These are phyloP conservation scores for Phytophthora kernoviae DNA, from an alignment of 352 stramenopile genomes.

Conservation along the genomic window DNA sequence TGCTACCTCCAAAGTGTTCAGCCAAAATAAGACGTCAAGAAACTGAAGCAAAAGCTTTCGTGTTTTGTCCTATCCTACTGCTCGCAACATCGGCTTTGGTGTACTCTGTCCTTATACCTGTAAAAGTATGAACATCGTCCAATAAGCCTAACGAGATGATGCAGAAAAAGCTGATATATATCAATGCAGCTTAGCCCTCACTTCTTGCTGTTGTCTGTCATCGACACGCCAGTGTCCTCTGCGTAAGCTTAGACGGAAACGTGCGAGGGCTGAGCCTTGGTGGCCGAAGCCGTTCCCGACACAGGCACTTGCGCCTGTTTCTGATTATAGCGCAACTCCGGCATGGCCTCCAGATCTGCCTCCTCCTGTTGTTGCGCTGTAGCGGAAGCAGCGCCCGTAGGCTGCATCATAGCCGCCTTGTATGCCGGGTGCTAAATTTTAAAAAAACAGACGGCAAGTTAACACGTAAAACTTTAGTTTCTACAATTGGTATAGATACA, in stretches of 20 bases:
- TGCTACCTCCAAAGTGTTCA: slow-evolving; percentile 18
- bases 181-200: slow-evolving; percentile 34
- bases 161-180: slow-evolving; percentile 41
- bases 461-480: slow-evolving; percentile 7
- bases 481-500: slow-evolving; percentile 9
- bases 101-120: no score
- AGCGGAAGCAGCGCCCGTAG: slow-evolving; percentile 28
- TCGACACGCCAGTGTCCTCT: slow-evolving; percentile 8
- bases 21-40: slow-evolving; percentile 20
- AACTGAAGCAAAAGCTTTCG: slow-evolving; percentile 14
- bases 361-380: slow-evolving; percentile 57
- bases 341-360: slow-evolving; percentile 73
- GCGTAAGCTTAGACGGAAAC: slow-evolving; percentile 55
- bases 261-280: slow-evolving; percentile 59
- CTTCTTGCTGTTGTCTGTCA: slow-evolving; percentile 16
- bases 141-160: slow-evolving; percentile 14
- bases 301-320: slow-evolving; percentile 38
- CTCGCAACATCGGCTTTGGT: slow-evolving; percentile 2
- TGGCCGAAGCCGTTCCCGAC: slow-evolving; percentile 28
- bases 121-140: neutral
- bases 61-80: slow-evolving; percentile 18
- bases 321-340: slow-evolving; percentile 83
- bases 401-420: slow-evolving; percentile 74
- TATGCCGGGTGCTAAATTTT: slow-evolving; percentile 71
- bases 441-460: slow-evolving; percentile 6